Percentiles rank a stretch among this genome's conserved stretches.
Conservation (phyloP, 2,329 filamentous ascomycete species). For the Xylaria sp. region DNA sequence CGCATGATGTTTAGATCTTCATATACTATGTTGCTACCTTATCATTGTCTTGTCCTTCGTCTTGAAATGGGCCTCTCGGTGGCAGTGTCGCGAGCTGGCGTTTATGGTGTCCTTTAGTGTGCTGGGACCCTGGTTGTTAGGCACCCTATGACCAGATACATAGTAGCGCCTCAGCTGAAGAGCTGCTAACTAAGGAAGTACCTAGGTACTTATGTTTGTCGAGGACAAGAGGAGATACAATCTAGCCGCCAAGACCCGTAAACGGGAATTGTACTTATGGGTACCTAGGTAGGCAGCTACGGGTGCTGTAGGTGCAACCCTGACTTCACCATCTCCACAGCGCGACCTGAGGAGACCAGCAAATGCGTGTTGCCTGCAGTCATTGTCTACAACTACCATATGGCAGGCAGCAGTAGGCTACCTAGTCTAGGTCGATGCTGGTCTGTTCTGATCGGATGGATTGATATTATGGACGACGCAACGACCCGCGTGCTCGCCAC, state of each 20-base stretch:
- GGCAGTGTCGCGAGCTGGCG: conserved; percentile 27
- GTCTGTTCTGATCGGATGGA: not conserved
- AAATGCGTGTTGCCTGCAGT: not conserved
- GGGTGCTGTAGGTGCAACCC: not conserved
- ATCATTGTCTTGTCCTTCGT: not conserved
- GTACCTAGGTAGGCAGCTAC: not conserved
- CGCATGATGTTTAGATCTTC: not conserved
- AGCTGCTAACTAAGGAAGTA: not conserved
- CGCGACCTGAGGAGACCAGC: not conserved
- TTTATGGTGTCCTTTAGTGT: not conserved
- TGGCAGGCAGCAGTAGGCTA: conserved; percentile 19
- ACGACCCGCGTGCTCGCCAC: conserved; percentile 6
- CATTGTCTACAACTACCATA: not conserved
- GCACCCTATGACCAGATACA: conserved; percentile 17
- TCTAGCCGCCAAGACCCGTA: not conserved
- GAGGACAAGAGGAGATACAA: not conserved
- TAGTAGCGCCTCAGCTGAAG: not conserved
- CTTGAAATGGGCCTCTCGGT: conserved; percentile 12
- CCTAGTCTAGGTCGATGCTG: not conserved
- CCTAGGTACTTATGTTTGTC: not conserved
- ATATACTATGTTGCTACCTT: conserved; percentile 30
- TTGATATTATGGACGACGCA: not conserved
- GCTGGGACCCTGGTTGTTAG: conserved; percentile 10
- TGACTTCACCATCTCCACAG: not conserved
- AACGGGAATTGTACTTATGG: not conserved